A percentile compares a stretch with the other conserved stretches of the same genome.
Evolutionary conservation across 495 filamentous ascomycete genomes (phyloP).

Genomic region (Penicillium arizonense): DNA sequence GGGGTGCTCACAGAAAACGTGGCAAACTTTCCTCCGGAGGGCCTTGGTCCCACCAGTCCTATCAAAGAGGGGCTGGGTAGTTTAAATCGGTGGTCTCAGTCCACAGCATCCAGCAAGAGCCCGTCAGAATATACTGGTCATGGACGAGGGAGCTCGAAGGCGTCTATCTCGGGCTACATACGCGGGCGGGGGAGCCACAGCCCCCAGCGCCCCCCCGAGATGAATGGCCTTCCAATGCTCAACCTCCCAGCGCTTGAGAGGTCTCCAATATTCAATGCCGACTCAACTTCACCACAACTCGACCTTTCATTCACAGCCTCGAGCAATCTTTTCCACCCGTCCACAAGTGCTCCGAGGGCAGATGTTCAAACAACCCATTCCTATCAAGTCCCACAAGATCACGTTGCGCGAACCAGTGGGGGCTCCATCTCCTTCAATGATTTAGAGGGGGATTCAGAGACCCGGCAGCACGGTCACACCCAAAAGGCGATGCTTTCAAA

Average conservation of each 20-base stretch:
- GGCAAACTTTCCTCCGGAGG: conserved; percentile 9
- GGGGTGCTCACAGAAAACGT: conserved; percentile 19
- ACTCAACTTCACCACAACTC: conserved; percentile 14
- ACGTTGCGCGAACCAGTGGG: conserved; percentile 20
- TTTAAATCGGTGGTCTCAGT: conserved; percentile 81
- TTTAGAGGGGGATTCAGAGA: conserved; percentile 28
- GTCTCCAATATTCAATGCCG: conserved; percentile 21
- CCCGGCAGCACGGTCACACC: conserved; percentile 49
- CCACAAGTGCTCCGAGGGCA: not conserved
- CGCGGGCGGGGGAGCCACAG: conserved; percentile 9
- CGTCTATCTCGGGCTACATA: conserved; percentile 43
- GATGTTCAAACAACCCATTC: conserved; percentile 12
- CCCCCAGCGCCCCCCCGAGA: conserved; percentile 8
- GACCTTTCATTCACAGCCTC: conserved; percentile 27
- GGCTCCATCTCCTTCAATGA: conserved; percentile 26
- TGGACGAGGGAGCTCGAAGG: conserved; percentile 52
- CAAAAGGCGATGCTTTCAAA: conserved; percentile 93
- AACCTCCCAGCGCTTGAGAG: conserved; percentile 20
- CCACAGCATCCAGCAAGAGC: conserved; percentile 66
- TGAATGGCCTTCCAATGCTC: conserved; percentile 20
- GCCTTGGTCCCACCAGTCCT: conserved; percentile 33
- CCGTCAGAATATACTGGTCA: conserved; percentile 46
- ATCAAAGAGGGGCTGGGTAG: conserved; percentile 66
- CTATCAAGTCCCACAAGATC: conserved; percentile 2
- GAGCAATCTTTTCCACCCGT: conserved; percentile 18